Conservation (phyloP, 1,139 yeast species). For the Pichia sorboxylosa region DNA sequence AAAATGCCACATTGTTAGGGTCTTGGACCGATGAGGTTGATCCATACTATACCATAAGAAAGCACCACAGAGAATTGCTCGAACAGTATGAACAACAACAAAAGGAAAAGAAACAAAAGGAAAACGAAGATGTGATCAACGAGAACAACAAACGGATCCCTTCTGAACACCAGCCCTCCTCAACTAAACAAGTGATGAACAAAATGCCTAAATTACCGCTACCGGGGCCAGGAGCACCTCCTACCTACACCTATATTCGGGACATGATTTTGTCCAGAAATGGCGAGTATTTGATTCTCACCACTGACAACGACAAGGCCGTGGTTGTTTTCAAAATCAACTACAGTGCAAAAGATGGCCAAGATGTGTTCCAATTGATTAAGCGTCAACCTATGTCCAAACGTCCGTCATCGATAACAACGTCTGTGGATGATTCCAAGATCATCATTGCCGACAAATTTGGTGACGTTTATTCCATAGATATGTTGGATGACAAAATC, state of each 20-base stretch:
- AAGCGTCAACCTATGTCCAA: slow-evolving; percentile 78
- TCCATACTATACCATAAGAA: slow-evolving; percentile 29
- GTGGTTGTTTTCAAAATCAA: slow-evolving; percentile 46
- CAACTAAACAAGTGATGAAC: slow-evolving; percentile 21
- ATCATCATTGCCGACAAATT: slow-evolving; percentile 87
- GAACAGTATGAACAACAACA: slow-evolving; percentile 24
- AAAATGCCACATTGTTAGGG: slow-evolving; percentile 21
- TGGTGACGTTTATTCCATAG: slow-evolving; percentile 77
- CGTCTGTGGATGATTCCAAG: slow-evolving; percentile 37
- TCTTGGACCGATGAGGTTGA: slow-evolving; percentile 50
- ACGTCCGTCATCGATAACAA: slow-evolving; percentile 76
- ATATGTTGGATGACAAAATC: slow-evolving; percentile 23
- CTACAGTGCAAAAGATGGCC: slow-evolving; percentile 10
- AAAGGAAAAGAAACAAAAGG: slow-evolving; percentile 24
- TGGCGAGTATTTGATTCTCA: slow-evolving; percentile 48
- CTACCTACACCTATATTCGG: slow-evolving; percentile 53
- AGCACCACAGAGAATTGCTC: slow-evolving; percentile 28
- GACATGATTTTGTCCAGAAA: slow-evolving; percentile 42
- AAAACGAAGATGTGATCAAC: slow-evolving; percentile 25
- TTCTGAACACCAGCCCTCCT: slow-evolving; percentile 13
- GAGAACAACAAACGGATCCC: slow-evolving; percentile 16
- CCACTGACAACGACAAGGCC: slow-evolving; percentile 78
- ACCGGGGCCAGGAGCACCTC: slow-evolving; percentile 62
- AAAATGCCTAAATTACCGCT: slow-evolving; percentile 45
- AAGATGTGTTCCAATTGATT: slow-evolving; percentile 35